Evolutionary conservation across 331 rosid species (phyloP).

Genomic region (Pyrus hybrid): DNA sequence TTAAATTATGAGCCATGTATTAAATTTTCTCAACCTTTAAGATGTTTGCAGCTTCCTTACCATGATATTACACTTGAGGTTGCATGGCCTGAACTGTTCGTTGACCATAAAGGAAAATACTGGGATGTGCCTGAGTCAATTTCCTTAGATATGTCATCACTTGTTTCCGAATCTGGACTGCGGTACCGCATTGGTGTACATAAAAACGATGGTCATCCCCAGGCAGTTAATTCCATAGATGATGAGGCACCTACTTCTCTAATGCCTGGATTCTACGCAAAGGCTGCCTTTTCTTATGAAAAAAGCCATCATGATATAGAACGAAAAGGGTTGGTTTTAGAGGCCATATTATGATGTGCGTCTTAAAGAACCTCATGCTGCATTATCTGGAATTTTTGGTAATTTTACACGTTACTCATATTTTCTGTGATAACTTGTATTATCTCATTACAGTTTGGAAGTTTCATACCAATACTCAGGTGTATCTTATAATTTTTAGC

Average conservation of each 20-base stretch:
- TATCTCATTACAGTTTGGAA: background rate
- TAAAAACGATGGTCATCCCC: conserved; percentile 50
- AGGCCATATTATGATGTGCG: no score
- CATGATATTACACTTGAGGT: no score
- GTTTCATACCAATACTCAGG: background rate
- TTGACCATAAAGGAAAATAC: no score
- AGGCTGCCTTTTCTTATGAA: conserved; percentile 68
- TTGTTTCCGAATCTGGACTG: no score
- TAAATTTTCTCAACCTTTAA: no score
- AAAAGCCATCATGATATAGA: conserved; percentile 13
- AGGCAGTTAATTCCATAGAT: conserved; percentile 32
- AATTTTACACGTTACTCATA: conserved; percentile 8
- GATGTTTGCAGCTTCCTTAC: no score
- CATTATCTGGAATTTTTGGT: conserved; percentile 43
- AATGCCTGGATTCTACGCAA: conserved; percentile 74
- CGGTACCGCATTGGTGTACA: no score
- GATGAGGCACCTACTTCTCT: conserved; percentile 41
- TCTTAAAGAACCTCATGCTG: no score
- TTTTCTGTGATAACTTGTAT: background rate
- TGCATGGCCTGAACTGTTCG: no score
- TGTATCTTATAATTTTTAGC: background rate
- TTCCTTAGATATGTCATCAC: no score
- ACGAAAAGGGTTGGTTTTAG: no score
- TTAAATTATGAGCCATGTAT: background rate
- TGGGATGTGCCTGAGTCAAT: no score